Evolutionary conservation across 2,329 filamentous ascomycete genomes (phyloP), one percentile per base, ranked within the genome.

Genomic region (Colletotrichum kahawae): DNA sequence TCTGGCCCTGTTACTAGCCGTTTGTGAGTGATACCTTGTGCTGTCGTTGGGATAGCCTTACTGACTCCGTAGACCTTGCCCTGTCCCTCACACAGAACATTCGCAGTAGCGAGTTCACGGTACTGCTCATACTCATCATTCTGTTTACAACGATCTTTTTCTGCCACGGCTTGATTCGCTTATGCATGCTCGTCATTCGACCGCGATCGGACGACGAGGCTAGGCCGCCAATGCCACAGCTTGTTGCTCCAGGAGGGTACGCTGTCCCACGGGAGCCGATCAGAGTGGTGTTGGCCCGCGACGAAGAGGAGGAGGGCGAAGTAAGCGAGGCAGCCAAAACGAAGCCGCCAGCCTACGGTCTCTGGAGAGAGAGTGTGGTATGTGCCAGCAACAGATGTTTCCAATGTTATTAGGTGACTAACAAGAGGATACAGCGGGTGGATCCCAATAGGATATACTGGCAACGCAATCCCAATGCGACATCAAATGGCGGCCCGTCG

Each of bases 291-390:
- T 88, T 96, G 60, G 92, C 92, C 3, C 89, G 91, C 54, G 95
- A 97, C 80, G 94, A 96, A 80, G 94, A 95, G 80, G 90, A 91
- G 21, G 89, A 86, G 3, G 82, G 65, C 16, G 70, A 70, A 21
- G 18, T 70, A n/a, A 90, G 87, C 66, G 89, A 91, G 74, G 85
- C 89, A 0, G 85, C 86, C 56, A 92, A 92, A 79, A 78, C 88
- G 24, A 91, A 92, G 10, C 95, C 96, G 5, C 95, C 96, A 0
- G 95, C 95, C 3, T 98, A 98, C 81, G 95, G 95, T 0, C 86
- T 95, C 1, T 97, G 95, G 94, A 89, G 95, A 67, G 92, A 93
- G 82, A 96, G 93, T 80, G 94, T 97, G 84, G 93, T 95, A 89
- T 83, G 93, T 76, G 63, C 33, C 34, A 13, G 24, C 62, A n/a